Base-by-base conservation (phyloP, 169 alveolate species). In the Babesia divergens region DNA sequence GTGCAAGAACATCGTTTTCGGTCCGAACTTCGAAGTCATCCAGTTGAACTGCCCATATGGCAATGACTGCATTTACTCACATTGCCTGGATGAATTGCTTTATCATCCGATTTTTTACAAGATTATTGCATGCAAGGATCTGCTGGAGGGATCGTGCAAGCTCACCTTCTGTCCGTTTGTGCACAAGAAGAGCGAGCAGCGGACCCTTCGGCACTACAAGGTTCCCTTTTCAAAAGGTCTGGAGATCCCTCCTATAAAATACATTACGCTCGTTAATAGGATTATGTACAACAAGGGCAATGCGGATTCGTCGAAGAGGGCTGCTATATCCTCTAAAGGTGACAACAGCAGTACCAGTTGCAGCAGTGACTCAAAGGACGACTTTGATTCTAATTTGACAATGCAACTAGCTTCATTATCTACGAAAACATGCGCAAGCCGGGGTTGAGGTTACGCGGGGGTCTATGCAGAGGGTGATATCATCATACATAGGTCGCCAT, bases 81-180 rank as follows among this genome's bases (percentile, higher is more conserved):
- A 93, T 74, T 87, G 93, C 26, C 72, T 82, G 24, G 97, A 93
- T 32, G 97, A 93, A 81, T 86, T 93, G 28, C 70, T 86, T 50
- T 93, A 93, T 65, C 97, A 93, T 65, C 97, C 97, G 6, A 77
- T 91, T 58, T 81, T 88, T 67, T 93, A 91, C 72, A 93, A 93
- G 84, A 93, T 94, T 9, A 84, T 86, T 28, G 43, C 86, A 26
- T 91, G 94, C 67, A 83, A 89, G 75, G 86, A 81, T 59, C 47
- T 68, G 68, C 80, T 90, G 67, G 80, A 81, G 28, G 96, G 95
- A 38, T 75, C 67, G 18, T 91, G 96, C 50, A 74, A 82, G 20
- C 82, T 89, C n/a, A 83, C 71, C 53, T 91, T 87, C 58, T 91
- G 96, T 68, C 96, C 94, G 11, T 84, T 75, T 52, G 84, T 86